Base-by-base conservation (phyloP, 306 rosid species). In the Quercus mongolica region DNA sequence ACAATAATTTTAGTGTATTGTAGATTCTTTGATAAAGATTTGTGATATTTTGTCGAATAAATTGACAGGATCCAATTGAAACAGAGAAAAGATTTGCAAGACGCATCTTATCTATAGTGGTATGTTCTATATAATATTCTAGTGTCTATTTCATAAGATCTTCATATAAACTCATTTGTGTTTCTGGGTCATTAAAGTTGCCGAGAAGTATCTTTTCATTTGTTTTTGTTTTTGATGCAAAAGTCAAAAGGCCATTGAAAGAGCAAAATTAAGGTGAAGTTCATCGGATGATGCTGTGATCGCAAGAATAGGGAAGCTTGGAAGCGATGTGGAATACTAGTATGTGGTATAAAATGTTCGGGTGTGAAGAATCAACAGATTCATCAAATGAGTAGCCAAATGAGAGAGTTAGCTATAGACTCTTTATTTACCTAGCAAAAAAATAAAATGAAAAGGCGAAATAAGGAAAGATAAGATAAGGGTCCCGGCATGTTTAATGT, bases 81-180 rank as follows among this genome's bases (percentile, higher is more conserved):
- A 95, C 94, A 20, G 93, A 92, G 82, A 95, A 88, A 79, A 75
- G 92, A 76, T 92, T 95, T 87, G 95, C 92, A 63, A 90, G 87
- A 74, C 98, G 98, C 78, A 95, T 95, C 83, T 84, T 95, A 86
- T 89, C 99, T 74, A 89, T 93, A 20, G 90, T 95, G 97, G 99
- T 95, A 92, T 80, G 95, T 85, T 88, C 15, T 19, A 18, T 64
- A 64, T 64, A 11, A 64, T 33, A 19, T 67, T 19, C 72, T 8
- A 18, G 38, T 35, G 15, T 67, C 51, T 35, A 19, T 33, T 2
- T 18, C 18, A 23, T 28, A 26, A 26, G n/a, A 26, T 15, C 7
- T 15, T 63, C 10, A 35, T 35, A 18, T 18, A 11, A 17, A 65
- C 13, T 65, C 44, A 15, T 65, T 35, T 65, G 10, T 19, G 13